A percentile compares a stretch with the other conserved stretches of the same genome.
phyloP scores from a whole-genome alignment of 169 alveolate species.

The Cryptosporidium xiaoi region DNA sequence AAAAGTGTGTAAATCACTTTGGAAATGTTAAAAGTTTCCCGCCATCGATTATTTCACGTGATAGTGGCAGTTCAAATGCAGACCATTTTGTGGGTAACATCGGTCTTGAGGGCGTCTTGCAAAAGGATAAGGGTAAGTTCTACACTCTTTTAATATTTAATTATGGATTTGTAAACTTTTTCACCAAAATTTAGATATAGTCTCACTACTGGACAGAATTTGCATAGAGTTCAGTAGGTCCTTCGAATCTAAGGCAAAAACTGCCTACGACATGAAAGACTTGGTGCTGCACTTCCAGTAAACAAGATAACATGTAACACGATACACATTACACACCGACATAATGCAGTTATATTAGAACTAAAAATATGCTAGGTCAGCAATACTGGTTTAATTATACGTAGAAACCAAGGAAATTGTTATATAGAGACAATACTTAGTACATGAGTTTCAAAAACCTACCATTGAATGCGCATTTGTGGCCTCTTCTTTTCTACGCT shows the following conservation, averaged over 20 bases:
- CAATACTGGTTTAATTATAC: too few species aligned
- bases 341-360: too few species aligned
- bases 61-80: neutral
- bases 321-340: too few species aligned
- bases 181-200: neutral
- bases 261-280: slow-evolving; percentile 2
- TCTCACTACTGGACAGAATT: slow-evolving; percentile 21
- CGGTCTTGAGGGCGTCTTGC: neutral
- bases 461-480: too few species aligned
- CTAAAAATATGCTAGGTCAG: too few species aligned
- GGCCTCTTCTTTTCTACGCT: too few species aligned
- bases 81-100: neutral
- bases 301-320: neutral
- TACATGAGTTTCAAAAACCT: too few species aligned
- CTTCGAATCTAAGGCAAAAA: slow-evolving; percentile 11
- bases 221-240: slow-evolving; percentile 36
- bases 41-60: neutral
- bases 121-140: slow-evolving; percentile 55
- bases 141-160: neutral
- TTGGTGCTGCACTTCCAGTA: slow-evolving; percentile 22
- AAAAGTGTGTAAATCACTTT: too few species aligned
- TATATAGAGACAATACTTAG: too few species aligned
- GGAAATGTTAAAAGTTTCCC: neutral
- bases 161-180: neutral
- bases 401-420: too few species aligned